Base-by-base conservation (phyloP, 208 protist species). In the Histomonas meleagridis region DNA sequence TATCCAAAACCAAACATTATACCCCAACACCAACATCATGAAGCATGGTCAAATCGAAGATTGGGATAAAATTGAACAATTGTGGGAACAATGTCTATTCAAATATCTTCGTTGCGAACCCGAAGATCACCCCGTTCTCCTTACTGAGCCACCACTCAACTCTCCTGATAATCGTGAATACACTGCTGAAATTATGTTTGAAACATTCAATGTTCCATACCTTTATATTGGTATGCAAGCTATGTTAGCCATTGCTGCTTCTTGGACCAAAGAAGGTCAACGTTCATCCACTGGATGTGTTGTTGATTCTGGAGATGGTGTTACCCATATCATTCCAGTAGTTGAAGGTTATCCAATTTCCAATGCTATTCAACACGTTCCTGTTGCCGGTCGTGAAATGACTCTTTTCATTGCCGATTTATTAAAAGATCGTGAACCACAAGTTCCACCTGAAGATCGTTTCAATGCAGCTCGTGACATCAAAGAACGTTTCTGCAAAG, bases 151-250 rank as follows among this genome's bases (percentile, higher is more conserved):
- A 49, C 97, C 97, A 14, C 93, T 97, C 51, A 99, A 98, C 93
- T 93, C 97, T n/a, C 98, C 97, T n/a, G 97, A 98, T 93, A 99
- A 99, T 94, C 96, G 97, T 91, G 98, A 99, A 94, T 96, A 96
- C 78, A 97, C 96, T 0, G 98, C 98, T 23, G 98, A 99, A 93
- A 96, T 99, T 81, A 98, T 99, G 96, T 99, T 99, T 93, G 98
- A 99, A 94, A 98, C 97, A 7, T 99, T 99, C 93, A 98, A 98
- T 92, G 98, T 99, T 62, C 95, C 95, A 51, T 70, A 79, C 38
- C 69, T 93, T 38, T 98, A 98, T 94, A 98, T 99, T 93, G 98
- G 97, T 38, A 96, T 98, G 23, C 97, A 98, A 91, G 97, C 97
- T n/a, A 96, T 97, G 35, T 95, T 99, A 0, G 96, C 97, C 21